phyloP scores from a whole-genome alignment of 805 yeast genomes.

The Pichia heedii region DNA sequence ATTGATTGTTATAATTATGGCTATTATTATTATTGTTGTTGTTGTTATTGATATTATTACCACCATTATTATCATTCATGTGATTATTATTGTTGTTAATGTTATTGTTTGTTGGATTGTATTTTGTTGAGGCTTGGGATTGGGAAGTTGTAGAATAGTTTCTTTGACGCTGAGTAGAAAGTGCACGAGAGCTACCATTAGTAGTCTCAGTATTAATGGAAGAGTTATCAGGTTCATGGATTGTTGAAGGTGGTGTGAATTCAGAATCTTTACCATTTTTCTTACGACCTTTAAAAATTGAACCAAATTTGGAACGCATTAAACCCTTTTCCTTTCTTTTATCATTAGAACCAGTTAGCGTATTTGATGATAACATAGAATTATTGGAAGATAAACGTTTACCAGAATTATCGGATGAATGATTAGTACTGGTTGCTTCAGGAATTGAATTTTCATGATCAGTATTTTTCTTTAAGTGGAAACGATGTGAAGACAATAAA shows the following conservation, averaged over 20 bases:
- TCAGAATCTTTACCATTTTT: slow-evolving; percentile 35
- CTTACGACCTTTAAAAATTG: slow-evolving; percentile 51
- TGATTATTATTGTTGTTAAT: not conserved
- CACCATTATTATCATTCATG: not conserved
- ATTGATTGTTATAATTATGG: no score
- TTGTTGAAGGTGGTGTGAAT: slow-evolving; percentile 14
- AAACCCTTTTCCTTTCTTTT: slow-evolving; percentile 27
- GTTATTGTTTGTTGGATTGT: not conserved
- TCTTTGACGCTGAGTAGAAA: slow-evolving; percentile 7
- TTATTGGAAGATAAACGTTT: slow-evolving; percentile 11
- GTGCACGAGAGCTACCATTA: not conserved
- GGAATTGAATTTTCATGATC: not conserved
- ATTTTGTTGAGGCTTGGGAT: not conserved
- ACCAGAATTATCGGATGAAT: not conserved
- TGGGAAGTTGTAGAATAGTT: slow-evolving; percentile 6
- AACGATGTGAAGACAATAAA: slow-evolving; percentile 7
- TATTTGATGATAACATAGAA: slow-evolving; percentile 10
- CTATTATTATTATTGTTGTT: no score
- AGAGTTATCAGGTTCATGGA: slow-evolving; percentile 26
- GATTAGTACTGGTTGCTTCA: not conserved
- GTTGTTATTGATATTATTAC: not conserved
- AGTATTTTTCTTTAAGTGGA: slow-evolving; percentile 8
- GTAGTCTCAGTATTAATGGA: slow-evolving; percentile 20
- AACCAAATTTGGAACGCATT: slow-evolving; percentile 64
- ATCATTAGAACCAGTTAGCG: not conserved